phyloP scores from a whole-genome alignment of 2,329 filamentous ascomycete genomes.

The Chaetomiaceae sp. region DNA sequence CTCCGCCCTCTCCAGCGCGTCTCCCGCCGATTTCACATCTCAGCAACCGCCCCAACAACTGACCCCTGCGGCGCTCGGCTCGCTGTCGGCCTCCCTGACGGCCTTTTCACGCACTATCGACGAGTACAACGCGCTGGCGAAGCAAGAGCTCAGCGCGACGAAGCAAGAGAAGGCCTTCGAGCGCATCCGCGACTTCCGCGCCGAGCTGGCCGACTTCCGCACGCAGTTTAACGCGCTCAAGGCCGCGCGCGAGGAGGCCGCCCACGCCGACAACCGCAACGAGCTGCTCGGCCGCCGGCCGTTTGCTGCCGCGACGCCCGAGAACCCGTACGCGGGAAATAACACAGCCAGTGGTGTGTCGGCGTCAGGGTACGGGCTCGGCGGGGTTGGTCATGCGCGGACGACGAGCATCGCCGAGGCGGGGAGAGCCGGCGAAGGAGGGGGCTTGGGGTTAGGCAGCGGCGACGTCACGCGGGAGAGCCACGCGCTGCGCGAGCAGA shows the following conservation, averaged over 20 bases:
- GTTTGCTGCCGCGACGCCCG: conserved; percentile 71
- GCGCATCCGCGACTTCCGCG: conserved; percentile 76
- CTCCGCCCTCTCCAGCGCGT: conserved; percentile 56
- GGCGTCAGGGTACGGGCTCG: not conserved
- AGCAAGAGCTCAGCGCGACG: conserved; percentile 80
- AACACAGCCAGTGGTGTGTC: too few relatives aligned
- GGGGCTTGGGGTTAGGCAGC: conserved; percentile 42
- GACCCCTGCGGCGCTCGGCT: conserved; percentile 52
- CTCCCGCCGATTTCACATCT: too few relatives aligned
- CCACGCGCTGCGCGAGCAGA: conserved; percentile 83
- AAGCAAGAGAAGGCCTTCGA: conserved; percentile 90
- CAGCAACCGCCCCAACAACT: conserved; percentile 34
- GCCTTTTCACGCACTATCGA: conserved; percentile 86
- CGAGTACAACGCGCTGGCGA: conserved; percentile 80
- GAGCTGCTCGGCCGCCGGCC: conserved; percentile 83
- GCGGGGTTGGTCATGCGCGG: conserved; percentile 30
- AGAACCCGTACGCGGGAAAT: conserved; percentile 91
- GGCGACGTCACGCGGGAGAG: conserved; percentile 66
- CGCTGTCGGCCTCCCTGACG: conserved; percentile 61
- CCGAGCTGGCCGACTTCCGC: conserved; percentile 75
- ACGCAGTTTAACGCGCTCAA: conserved; percentile 72
- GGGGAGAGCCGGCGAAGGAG: conserved; percentile 30
- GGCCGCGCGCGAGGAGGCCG: conserved; percentile 66
- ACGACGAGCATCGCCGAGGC: conserved; percentile 35
- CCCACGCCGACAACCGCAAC: conserved; percentile 58